Conservation (phyloP, 805 yeast species). For the Dipodascus geniculatus region DNA sequence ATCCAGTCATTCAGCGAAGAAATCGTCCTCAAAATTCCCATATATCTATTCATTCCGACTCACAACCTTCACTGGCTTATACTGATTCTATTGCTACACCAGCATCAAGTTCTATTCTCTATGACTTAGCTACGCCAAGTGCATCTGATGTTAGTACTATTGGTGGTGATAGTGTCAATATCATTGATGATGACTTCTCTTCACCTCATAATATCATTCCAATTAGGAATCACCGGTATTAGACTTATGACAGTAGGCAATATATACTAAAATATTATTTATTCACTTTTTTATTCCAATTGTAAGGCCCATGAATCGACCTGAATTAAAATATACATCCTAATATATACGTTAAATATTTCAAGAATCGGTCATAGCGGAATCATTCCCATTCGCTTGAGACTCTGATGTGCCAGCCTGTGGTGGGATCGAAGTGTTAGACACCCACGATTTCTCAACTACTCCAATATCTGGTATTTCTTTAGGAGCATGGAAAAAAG, state of each 20-base stretch:
- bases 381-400: no score
- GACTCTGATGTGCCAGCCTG: no score
- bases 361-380: no score
- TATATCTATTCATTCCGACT: background rate
- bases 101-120: background rate
- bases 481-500: conserved; percentile 19
- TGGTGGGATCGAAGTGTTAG: background rate
- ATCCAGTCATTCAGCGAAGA: background rate
- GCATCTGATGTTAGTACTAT: background rate
- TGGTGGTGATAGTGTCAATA: background rate
- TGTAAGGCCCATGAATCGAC: no score
- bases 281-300: background rate
- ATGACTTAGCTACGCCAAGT: background rate
- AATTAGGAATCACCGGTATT: background rate
- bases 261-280: no score
- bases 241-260: no score
- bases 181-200: background rate
- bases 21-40: background rate
- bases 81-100: conserved; percentile 1
- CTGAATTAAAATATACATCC: no score
- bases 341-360: no score
- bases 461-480: conserved; percentile 22
- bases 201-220: background rate
- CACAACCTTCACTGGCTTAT: background rate
- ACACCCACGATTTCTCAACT: conserved; percentile 21